phyloP scores from a whole-genome alignment of 768 basidiomycete species.

The Gautieria morchelliformis region DNA sequence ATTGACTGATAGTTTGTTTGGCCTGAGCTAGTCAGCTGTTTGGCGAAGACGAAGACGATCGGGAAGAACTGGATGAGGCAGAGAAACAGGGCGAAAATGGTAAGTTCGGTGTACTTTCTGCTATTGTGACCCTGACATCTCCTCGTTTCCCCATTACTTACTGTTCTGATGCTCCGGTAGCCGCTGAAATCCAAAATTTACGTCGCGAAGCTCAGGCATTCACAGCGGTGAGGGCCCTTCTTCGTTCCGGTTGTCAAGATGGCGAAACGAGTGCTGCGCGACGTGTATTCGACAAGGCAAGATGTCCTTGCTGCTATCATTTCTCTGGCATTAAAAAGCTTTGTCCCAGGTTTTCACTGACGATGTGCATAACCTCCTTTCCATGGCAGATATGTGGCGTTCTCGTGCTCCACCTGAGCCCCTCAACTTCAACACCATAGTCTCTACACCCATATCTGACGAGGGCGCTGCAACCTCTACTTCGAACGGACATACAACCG shows the following conservation, averaged over 20 bases:
- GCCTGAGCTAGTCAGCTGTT: slow-evolving; percentile 65
- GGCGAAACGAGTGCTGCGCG: slow-evolving; percentile 44
- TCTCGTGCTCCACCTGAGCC: slow-evolving; percentile 79
- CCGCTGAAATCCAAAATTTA: slow-evolving; percentile 81
- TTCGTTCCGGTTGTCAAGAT: slow-evolving; percentile 34
- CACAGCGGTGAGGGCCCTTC: slow-evolving; percentile 60
- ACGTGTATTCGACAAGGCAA: slow-evolving; percentile 77
- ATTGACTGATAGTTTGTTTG: background rate
- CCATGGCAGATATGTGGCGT: slow-evolving; percentile 97
- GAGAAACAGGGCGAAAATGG: slow-evolving; percentile 92
- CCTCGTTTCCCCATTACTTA: background rate
- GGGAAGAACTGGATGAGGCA: slow-evolving; percentile 83
- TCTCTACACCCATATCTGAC: slow-evolving; percentile 19
- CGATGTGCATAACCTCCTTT: slow-evolving; percentile 81
- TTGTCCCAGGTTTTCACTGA: slow-evolving; percentile 65
- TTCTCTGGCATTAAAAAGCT: slow-evolving; percentile 1
- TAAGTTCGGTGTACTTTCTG: slow-evolving; percentile 21
- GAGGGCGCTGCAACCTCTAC: slow-evolving; percentile 7
- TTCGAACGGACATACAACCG: slow-evolving; percentile 18
- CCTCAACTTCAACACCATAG: slow-evolving; percentile 71
- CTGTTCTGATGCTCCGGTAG: slow-evolving; percentile 29
- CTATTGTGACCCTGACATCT: background rate
- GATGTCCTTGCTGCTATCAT: background rate
- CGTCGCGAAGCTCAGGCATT: slow-evolving; percentile 88
- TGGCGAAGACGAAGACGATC: slow-evolving; percentile 82